These are phyloP conservation scores for Lyophyllum decastes DNA, from an alignment of 768 basidiomycete genomes.

Conservation along the genomic window DNA sequence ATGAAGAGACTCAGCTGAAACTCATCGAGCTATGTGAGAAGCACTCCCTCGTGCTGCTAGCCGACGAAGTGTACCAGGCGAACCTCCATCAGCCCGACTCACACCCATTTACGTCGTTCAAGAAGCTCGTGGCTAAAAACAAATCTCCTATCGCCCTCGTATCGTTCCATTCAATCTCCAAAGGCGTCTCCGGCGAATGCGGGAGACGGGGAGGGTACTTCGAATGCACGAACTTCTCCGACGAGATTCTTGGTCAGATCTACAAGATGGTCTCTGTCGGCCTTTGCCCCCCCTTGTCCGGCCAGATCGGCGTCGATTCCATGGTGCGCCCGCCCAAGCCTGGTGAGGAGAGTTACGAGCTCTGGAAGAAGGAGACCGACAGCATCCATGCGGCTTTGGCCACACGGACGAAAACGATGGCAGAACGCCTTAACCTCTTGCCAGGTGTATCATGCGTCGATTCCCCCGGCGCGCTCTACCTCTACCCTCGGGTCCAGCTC, in stretches of 20 bases:
- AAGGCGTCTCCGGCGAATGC: slow-evolving; percentile 95
- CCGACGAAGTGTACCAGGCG: slow-evolving; percentile 98
- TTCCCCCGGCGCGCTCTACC: slow-evolving; percentile 91
- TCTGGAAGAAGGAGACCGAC: slow-evolving; percentile 85
- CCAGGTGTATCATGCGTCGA: slow-evolving; percentile 90
- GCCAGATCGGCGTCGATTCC: slow-evolving; percentile 93
- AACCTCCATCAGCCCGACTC: slow-evolving; percentile 75
- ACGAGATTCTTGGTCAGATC: slow-evolving; percentile 79
- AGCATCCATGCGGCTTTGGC: slow-evolving; percentile 76
- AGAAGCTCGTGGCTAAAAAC: slow-evolving; percentile 74
- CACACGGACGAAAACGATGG: slow-evolving; percentile 71
- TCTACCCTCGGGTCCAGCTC: slow-evolving; percentile 84
- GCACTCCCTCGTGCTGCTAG: slow-evolving; percentile 84
- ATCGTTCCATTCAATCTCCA: slow-evolving; percentile 97
- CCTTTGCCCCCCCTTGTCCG: slow-evolving; percentile 87
- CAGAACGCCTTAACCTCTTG: slow-evolving; percentile 74
- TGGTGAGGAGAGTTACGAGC: slow-evolving; percentile 72
- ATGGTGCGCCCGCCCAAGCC: slow-evolving; percentile 87
- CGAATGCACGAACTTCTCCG: slow-evolving; percentile 81
- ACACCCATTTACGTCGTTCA: slow-evolving; percentile 91
- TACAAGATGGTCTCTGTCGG: slow-evolving; percentile 96
- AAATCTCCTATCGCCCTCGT: slow-evolving; percentile 80
- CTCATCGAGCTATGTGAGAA: slow-evolving; percentile 87
- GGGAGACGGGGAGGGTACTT: slow-evolving; percentile 98
- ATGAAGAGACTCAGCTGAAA: slow-evolving; percentile 65